These are phyloP conservation scores for Datisca glomerata DNA, from an alignment of 306 rosid species.

Conservation along the genomic window DNA sequence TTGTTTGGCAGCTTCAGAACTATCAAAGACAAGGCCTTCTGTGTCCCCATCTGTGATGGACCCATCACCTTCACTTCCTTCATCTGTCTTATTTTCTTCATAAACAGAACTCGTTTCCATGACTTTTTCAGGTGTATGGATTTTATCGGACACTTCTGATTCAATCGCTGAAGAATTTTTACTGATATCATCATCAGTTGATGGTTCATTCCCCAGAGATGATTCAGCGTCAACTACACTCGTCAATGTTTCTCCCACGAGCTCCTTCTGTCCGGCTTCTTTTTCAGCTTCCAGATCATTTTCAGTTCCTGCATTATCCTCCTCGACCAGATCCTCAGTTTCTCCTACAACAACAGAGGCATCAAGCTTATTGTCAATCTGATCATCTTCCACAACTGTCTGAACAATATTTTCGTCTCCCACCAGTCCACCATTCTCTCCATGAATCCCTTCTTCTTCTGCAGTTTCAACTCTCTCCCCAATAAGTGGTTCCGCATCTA, in stretches of 20 bases:
- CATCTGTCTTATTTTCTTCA: constrained; percentile 16
- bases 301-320: constrained; percentile 10
- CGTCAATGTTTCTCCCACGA: background rate
- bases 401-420: constrained; percentile 13
- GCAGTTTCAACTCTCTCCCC: constrained; percentile 8
- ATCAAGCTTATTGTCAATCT: constrained; percentile 7
- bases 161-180: constrained; percentile 13
- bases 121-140: constrained; percentile 15
- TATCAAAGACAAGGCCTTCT: constrained; percentile 52
- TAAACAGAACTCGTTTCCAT: constrained; percentile 8
- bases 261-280: constrained; percentile 4
- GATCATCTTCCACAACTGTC: constrained; percentile 13
- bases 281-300: constrained; percentile 14
- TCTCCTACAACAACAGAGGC: constrained; percentile 6
- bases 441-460: constrained; percentile 10
- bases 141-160: constrained; percentile 16
- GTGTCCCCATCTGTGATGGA: constrained; percentile 37
- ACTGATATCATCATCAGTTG: constrained; percentile 7
- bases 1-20: constrained; percentile 52
- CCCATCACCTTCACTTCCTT: constrained; percentile 31
- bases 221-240: constrained; percentile 14
- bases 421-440: constrained; percentile 11
- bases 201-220: constrained; percentile 1
- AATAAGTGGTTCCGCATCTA: constrained; percentile 4
- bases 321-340: constrained; percentile 8